Evolutionary conservation across 768 basidiomycete genomes (phyloP), one percentile per base, ranked within the genome.

Genomic region (Suillus subaureus): DNA sequence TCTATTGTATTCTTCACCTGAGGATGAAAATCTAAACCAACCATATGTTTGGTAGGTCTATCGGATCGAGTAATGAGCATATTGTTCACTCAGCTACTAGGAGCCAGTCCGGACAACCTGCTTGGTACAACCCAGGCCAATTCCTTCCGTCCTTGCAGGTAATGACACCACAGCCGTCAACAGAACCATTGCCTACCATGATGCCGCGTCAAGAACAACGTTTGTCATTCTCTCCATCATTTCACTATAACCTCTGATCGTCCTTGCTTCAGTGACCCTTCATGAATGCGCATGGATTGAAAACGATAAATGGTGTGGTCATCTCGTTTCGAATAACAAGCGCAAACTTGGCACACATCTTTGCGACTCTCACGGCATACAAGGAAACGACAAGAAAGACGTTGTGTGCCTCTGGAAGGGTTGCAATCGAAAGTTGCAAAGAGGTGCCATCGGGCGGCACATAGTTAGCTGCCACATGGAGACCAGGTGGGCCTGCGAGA

Each of bases 301-400:
- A 51, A 55, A 71, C 43, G 57, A 43, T 18, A 69, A 70, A 1
- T 64, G 13, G 6, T 74, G 74, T 31, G 68, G 72, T 57, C 74
- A 71, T 69, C 23, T 55, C 37, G 56, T 73, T 21, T 33, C 61
- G 31, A 67, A 63, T 3, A 68, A 73, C 47, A 61, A 64, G n/a
- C 66, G 70, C 9, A 71, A 71, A 67, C 70, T 74, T 68, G 71
- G 68, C 61, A 61, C 68, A 11, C 73, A 76, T 54, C 67, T 76
- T 33, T 62, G 68, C 47, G 64, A 66, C 12, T 28, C 31, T 5
- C 73, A 74, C 31, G 49, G 66, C 37, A 63, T 74, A 6, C 54
- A 67, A 6, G 75, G 73, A 26, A 61, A 70, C 52, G 71, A 74
- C 31, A 66, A 63, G 43, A 52, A 64, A 0, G 62, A 58, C 3